Evolutionary conservation across 345 rosid species (phyloP).

Genomic region (Gossypium rotundifolium): DNA sequence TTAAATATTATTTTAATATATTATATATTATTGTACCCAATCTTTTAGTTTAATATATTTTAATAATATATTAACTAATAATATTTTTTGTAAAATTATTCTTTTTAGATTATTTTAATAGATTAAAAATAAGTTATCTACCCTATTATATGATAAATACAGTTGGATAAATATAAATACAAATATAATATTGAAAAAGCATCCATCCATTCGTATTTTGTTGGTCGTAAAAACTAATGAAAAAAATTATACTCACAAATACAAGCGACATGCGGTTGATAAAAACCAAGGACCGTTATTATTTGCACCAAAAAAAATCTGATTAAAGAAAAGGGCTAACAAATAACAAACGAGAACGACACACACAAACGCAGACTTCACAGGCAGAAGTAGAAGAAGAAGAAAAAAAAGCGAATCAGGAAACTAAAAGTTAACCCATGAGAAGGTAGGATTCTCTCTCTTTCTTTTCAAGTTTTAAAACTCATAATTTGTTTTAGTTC

Average conservation of each 20-base stretch:
- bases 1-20: no score
- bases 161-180: no score
- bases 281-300: background rate
- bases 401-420: background rate
- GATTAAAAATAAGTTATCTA: no score
- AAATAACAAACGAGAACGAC: constrained; percentile 6
- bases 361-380: background rate
- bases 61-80: no score
- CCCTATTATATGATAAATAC: no score
- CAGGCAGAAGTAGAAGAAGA: background rate
- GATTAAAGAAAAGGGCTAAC: background rate
- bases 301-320: background rate
- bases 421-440: background rate
- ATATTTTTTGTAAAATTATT: no score
- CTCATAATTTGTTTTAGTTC: background rate
- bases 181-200: no score
- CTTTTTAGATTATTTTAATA: no score
- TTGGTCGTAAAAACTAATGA: background rate
- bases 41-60: no score
- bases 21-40: no score
- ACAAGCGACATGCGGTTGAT: background rate
- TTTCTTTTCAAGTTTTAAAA: background rate
- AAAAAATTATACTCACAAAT: background rate
- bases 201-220: background rate
- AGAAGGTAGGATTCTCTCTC: constrained; percentile 11